Conservation (phyloP, 2,329 filamentous ascomycete genomes). For the Ciborinia camelliae region DNA sequence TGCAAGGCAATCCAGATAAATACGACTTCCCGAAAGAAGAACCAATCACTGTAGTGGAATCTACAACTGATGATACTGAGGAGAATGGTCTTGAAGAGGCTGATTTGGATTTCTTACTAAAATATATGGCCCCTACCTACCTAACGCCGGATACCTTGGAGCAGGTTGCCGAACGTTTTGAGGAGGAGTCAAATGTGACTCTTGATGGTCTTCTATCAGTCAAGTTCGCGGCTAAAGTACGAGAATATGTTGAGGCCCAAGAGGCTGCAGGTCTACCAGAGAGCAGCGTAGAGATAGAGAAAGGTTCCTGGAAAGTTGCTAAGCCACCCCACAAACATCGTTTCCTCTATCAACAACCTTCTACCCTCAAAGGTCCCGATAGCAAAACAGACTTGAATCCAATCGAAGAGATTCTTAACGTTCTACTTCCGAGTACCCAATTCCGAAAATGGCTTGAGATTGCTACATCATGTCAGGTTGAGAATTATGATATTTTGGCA, state of each 20-base stretch:
- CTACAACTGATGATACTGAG: slow-evolving; percentile 32
- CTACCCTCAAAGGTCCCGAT: slow-evolving; percentile 34
- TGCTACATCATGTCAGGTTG: slow-evolving; percentile 71
- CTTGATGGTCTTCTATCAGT: slow-evolving; percentile 74
- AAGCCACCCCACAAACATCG: slow-evolving; percentile 93
- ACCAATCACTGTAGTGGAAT: slow-evolving; percentile 46
- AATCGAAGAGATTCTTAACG: slow-evolving; percentile 74
- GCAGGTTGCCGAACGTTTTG: slow-evolving; percentile 74
- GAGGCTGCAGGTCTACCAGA: slow-evolving; percentile 50
- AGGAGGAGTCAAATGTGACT: slow-evolving; percentile 78
- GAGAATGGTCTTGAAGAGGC: slow-evolving; percentile 66
- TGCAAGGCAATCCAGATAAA: slow-evolving; percentile 86
- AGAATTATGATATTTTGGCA: slow-evolving; percentile 73
- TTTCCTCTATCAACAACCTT: slow-evolving; percentile 73
- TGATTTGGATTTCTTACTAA: slow-evolving; percentile 85
- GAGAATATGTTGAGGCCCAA: slow-evolving; percentile 64
- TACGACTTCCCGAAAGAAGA: slow-evolving; percentile 75
- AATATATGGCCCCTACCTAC: slow-evolving; percentile 87
- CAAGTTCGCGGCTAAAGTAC: slow-evolving; percentile 72
- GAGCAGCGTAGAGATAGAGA: slow-evolving; percentile 55
- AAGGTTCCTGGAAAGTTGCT: slow-evolving; percentile 68
- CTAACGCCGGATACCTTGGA: slow-evolving; percentile 88
- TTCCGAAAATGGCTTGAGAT: slow-evolving; percentile 89
- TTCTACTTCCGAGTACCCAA: slow-evolving; percentile 76
- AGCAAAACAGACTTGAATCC: slow-evolving; percentile 49